A percentile compares a stretch with the other conserved stretches of the same genome.
Evolutionary conservation across 2,329 filamentous ascomycete genomes (phyloP).

Genomic region (Tolypocladium guangdongense): DNA sequence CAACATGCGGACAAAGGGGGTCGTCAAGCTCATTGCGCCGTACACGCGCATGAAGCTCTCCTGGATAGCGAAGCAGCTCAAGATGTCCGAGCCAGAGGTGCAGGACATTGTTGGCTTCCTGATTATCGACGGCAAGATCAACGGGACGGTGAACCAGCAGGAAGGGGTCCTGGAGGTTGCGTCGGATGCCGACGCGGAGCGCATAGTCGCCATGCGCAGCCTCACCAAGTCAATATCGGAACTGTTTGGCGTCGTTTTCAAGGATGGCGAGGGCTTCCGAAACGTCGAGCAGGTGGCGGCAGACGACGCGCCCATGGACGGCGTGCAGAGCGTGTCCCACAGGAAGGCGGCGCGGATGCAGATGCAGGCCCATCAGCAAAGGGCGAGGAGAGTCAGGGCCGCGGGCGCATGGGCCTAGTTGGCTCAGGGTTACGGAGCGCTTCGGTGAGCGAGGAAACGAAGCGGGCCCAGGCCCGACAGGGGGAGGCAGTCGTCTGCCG

Average conservation of each 20-base stretch:
- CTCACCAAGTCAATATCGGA: slow-evolving; percentile 61
- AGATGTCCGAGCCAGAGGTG: slow-evolving; percentile 75
- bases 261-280: slow-evolving; percentile 63
- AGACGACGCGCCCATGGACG: slow-evolving; percentile 19
- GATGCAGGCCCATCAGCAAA: not conserved
- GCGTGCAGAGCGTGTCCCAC: slow-evolving; percentile 10
- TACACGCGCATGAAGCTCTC: slow-evolving; percentile 84
- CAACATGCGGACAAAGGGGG: slow-evolving; percentile 94
- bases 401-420: not conserved
- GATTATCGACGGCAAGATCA: slow-evolving; percentile 80
- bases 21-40: slow-evolving; percentile 84
- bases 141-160: slow-evolving; percentile 83
- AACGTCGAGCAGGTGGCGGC: slow-evolving; percentile 11
- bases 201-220: slow-evolving; percentile 59
- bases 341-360: slow-evolving; percentile 3
- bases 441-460: not conserved
- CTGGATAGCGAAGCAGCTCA: slow-evolving; percentile 81
- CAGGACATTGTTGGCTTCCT: slow-evolving; percentile 93
- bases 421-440: no score
- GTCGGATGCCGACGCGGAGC: slow-evolving; percentile 60
- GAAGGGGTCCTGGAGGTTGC: slow-evolving; percentile 74
- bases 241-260: slow-evolving; percentile 63
- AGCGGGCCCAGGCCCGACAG: no score
- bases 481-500: not conserved
- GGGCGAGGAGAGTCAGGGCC: not conserved